phyloP scores from a whole-genome alignment of 306 rosid genomes.

The Coriaria nepalensis region DNA sequence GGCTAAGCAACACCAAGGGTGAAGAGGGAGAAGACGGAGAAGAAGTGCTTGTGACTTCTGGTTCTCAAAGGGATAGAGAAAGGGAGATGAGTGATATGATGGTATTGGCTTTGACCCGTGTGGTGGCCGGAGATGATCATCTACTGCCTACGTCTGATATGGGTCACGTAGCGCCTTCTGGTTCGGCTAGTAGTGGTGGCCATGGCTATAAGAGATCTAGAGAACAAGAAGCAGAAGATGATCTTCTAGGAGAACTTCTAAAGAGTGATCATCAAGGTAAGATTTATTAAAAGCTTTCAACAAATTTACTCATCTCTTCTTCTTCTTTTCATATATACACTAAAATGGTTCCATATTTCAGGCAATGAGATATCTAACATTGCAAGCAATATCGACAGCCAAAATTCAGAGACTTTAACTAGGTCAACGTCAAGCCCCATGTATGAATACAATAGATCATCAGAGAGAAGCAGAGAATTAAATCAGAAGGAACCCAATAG shows the following conservation, averaged over 20 bases:
- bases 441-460: constrained; percentile 18
- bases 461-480: background rate
- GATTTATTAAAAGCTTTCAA: too few relatives aligned
- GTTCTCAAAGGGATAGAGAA: constrained; percentile 17
- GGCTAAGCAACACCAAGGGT: background rate
- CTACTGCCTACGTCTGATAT: background rate
- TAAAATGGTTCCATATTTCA: too few relatives aligned
- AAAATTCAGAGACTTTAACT: background rate
- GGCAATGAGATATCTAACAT: constrained; percentile 2
- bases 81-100: constrained; percentile 25
- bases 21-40: background rate
- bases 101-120: constrained; percentile 31
- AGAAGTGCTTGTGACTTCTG: background rate
- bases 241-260: background rate
- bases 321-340: too few relatives aligned
- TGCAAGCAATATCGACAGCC: background rate
- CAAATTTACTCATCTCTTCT: too few relatives aligned
- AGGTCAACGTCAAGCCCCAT: background rate
- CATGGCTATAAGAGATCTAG: background rate
- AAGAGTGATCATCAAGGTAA: too few relatives aligned
- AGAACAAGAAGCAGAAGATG: background rate
- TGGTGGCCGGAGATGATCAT: constrained; percentile 20
- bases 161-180: background rate
- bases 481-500: constrained; percentile 15
- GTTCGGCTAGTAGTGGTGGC: background rate